These are phyloP conservation scores for Klebsormidium nitens DNA, from an alignment of 139 green algal species.

Conservation along the genomic window DNA sequence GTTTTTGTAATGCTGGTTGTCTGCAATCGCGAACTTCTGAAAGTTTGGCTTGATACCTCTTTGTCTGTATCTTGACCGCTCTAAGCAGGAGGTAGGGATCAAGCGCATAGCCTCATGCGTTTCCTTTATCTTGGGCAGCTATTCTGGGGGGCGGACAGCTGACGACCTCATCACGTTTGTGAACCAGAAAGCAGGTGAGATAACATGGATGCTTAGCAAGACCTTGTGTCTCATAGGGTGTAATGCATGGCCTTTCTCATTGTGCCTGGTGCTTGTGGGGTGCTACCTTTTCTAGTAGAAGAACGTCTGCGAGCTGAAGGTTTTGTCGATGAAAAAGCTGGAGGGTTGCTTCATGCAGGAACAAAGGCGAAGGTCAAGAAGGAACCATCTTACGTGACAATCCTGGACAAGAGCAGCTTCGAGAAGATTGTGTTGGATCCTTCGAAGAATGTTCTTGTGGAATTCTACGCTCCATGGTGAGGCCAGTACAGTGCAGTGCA, in stretches of 20 bases:
- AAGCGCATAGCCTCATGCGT: too few relatives aligned
- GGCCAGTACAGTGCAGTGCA: not conserved
- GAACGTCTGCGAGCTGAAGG: not conserved
- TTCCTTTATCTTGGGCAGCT: conserved; percentile 25
- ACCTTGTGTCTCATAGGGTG: too few relatives aligned
- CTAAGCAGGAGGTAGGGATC: too few relatives aligned
- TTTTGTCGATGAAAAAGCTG: conserved; percentile 2
- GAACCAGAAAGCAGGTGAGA: conserved; percentile 31
- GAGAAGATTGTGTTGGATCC: conserved; percentile 20
- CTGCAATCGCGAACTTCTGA: too few relatives aligned
- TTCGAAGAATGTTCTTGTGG: conserved; percentile 34
- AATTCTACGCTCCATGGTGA: conserved; percentile 44
- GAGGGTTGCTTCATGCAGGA: conserved; percentile 8
- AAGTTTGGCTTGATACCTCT: too few relatives aligned
- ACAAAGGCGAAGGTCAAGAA: conserved; percentile 11
- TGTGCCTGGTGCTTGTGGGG: not conserved
- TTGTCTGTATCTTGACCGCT: too few relatives aligned
- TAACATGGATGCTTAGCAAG: too few relatives aligned
- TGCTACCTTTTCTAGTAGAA: not conserved
- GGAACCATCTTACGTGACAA: conserved; percentile 23
- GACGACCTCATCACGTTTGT: conserved; percentile 32
- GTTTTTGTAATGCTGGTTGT: too few relatives aligned
- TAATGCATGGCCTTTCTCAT: not conserved
- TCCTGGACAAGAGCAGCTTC: conserved; percentile 25
- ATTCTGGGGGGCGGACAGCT: conserved; percentile 21